Percentiles rank a stretch among this genome's conserved stretches.
phyloP scores from a whole-genome alignment of 1,284 basidiomycete species.

The Trichosporon sp. region DNA sequence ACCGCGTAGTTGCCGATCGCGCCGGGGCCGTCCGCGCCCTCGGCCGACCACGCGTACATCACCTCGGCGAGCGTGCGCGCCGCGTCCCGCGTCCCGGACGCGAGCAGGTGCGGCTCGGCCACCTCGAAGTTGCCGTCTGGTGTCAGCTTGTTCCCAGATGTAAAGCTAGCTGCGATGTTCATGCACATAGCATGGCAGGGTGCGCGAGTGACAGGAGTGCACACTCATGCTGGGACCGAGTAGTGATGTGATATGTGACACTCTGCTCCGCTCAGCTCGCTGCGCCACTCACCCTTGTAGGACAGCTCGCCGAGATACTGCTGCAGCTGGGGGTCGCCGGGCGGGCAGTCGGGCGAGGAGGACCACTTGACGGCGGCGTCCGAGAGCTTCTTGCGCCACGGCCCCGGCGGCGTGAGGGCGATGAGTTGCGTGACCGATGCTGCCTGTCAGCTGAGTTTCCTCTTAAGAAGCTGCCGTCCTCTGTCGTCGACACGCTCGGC shows the following conservation, averaged over 20 bases:
- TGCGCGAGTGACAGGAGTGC: too few species aligned
- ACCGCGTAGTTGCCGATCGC: slow-evolving; percentile 66
- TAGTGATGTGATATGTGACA: too few species aligned
- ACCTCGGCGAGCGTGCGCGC: slow-evolving; percentile 78
- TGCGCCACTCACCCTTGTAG: slow-evolving; percentile 64
- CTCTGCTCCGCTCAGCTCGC: not conserved
- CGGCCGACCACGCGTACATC: slow-evolving; percentile 68
- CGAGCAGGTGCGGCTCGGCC: slow-evolving; percentile 75
- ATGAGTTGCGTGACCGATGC: slow-evolving; percentile 51
- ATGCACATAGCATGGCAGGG: too few species aligned
- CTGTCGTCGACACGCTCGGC: too few species aligned
- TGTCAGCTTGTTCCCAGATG: not conserved
- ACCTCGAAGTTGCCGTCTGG: slow-evolving; percentile 67
- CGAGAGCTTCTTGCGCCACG: slow-evolving; percentile 53
- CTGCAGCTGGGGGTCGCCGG: slow-evolving; percentile 77
- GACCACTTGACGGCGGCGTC: slow-evolving; percentile 62
- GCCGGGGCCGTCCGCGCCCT: slow-evolving; percentile 39
- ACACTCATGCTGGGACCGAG: too few species aligned
- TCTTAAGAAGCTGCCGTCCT: too few species aligned
- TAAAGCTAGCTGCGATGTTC: too few species aligned
- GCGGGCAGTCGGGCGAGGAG: slow-evolving; percentile 66
- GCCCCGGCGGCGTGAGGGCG: slow-evolving; percentile 49
- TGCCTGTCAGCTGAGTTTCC: slow-evolving; percentile 17
- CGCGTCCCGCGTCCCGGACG: slow-evolving; percentile 79
- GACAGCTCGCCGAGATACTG: slow-evolving; percentile 82